phyloP scores from a whole-genome alignment of 495 filamentous ascomycete species.

The Rostrohypoxylon terebratum region DNA sequence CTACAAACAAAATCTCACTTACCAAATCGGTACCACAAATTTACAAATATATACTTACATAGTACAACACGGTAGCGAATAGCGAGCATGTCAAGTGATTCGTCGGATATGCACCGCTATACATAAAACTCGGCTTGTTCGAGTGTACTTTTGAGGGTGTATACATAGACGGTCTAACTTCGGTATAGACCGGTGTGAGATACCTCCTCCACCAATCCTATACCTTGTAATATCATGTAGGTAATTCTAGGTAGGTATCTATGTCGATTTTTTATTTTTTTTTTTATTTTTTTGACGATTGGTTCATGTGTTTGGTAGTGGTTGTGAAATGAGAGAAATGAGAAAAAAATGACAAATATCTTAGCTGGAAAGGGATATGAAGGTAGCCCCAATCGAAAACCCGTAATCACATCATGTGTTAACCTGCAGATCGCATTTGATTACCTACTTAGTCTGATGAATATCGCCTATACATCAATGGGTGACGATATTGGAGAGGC shows the following conservation, averaged over 20 bases:
- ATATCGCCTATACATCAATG: conserved; percentile 18
- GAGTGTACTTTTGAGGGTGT: not conserved
- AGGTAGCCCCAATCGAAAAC: not conserved
- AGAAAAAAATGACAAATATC: conserved; percentile 24
- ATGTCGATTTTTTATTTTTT: not conserved
- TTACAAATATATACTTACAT: not conserved
- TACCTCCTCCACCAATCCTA: not conserved
- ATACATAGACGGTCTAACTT: conserved; percentile 9
- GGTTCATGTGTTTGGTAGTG: not conserved
- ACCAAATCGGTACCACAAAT: not conserved
- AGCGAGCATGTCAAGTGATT: conserved; percentile 29
- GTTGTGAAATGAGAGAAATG: not conserved
- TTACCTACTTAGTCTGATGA: conserved; percentile 32
- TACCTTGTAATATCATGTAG: not conserved
- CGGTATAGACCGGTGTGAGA: conserved; percentile 1
- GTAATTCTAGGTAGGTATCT: not conserved
- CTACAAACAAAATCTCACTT: not conserved
- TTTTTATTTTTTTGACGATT: too few species aligned
- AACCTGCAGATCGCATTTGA: conserved; percentile 43
- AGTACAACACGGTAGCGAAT: too few species aligned
- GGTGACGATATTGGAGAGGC: conserved; percentile 5
- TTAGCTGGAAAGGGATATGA: conserved; percentile 14
- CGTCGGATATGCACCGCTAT: conserved; percentile 18
- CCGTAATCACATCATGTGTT: conserved; percentile 38
- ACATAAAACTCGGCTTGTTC: not conserved